These are phyloP conservation scores for Diplodia sapinea DNA, from an alignment of 2,329 filamentous ascomycete genomes.

Conservation along the genomic window DNA sequence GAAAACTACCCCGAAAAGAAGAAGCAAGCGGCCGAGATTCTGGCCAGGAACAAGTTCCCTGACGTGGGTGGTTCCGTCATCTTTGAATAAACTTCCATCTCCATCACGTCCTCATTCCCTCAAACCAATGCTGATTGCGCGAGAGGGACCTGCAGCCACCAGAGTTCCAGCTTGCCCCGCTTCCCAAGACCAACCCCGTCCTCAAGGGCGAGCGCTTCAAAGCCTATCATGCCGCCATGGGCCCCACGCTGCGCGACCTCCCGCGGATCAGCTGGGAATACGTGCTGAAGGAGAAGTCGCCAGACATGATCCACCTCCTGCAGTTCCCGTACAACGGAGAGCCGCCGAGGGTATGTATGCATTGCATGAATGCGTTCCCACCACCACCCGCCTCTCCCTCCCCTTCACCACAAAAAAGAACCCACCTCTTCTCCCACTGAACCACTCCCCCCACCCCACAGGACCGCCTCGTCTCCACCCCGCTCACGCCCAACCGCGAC, in stretches of 20 bases:
- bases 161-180: conserved; percentile 51
- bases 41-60: conserved; percentile 60
- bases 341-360: conserved; percentile 38
- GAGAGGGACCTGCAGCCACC: conserved; percentile 41
- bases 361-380: too few species aligned
- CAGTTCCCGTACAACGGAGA: conserved; percentile 58
- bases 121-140: not conserved
- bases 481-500: conserved; percentile 66
- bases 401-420: too few species aligned
- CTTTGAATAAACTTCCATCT: not conserved
- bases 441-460: conserved; percentile 5
- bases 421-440: too few species aligned
- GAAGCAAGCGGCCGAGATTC: conserved; percentile 61
- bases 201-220: conserved; percentile 56
- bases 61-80: conserved; percentile 36
- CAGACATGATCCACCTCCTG: conserved; percentile 56
- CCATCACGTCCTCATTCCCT: not conserved
- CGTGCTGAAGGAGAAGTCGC: conserved; percentile 52
- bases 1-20: conserved; percentile 73
- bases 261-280: conserved; percentile 62
- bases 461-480: conserved; percentile 61
- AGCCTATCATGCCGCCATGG: conserved; percentile 54
- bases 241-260: conserved; percentile 48
- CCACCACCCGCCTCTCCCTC: too few species aligned
- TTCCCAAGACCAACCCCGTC: conserved; percentile 53